Percentiles rank a stretch among this genome's conserved stretches.
phyloP scores from a whole-genome alignment of 73 alveolate genomes.

The Durusdinium trenchii region DNA sequence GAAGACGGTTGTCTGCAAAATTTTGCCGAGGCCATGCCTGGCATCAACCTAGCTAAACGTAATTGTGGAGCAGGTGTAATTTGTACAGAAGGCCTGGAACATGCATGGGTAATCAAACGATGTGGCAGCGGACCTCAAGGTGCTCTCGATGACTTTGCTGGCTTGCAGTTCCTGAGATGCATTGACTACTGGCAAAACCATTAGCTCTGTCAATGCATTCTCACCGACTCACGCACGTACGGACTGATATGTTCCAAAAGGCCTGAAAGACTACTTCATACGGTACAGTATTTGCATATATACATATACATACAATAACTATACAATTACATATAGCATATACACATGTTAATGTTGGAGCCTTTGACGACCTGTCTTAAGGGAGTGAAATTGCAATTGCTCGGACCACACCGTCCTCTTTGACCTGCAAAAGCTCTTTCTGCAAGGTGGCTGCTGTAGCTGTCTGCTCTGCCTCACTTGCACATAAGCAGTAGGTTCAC shows the following conservation, averaged over 20 bases:
- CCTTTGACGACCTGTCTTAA: not conserved
- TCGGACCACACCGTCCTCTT: conserved; percentile 22
- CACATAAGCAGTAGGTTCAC: no score
- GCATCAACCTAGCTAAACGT: not conserved
- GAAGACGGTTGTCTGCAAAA: no score
- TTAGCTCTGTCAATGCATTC: no score
- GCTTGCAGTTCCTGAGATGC: not conserved
- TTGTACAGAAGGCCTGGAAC: not conserved
- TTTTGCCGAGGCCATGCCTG: no score
- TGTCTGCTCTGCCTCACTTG: not conserved
- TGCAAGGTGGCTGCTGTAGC: conserved; percentile 40
- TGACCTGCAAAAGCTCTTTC: conserved; percentile 32
- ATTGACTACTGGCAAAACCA: no score
- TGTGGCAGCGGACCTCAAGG: not conserved
- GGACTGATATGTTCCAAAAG: no score
- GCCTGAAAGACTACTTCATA: no score
- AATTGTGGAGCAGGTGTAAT: not conserved
- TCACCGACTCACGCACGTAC: no score
- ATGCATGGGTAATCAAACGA: not conserved
- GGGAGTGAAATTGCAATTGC: not conserved
- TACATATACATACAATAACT: no score
- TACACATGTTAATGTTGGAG: not conserved
- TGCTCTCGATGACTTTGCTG: not conserved
- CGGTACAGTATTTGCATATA: no score
- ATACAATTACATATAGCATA: no score